phyloP scores from a whole-genome alignment of 176 grass and related monocot species.

The Themeda triandra region DNA sequence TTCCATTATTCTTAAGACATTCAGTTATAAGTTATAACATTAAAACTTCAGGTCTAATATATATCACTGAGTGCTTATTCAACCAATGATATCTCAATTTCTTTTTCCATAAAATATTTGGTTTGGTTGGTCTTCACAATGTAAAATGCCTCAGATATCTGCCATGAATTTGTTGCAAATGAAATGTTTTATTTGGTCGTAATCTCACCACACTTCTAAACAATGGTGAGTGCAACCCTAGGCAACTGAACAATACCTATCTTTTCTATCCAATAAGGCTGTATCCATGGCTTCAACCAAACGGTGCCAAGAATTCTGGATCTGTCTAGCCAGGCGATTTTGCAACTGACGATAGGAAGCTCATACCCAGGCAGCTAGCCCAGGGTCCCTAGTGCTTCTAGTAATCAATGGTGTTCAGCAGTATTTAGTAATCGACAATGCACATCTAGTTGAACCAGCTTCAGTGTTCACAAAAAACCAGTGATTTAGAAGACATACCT shows the following conservation, averaged over 20 bases:
- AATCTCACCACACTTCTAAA: neutral
- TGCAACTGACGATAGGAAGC: neutral
- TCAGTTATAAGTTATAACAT: neutral
- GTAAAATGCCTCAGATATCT: neutral
- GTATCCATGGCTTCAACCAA: neutral
- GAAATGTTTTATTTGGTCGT: neutral
- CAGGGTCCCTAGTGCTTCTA: neutral
- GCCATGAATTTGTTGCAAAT: neutral
- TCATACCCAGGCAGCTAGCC: neutral
- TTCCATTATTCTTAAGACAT: neutral
- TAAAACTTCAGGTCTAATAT: neutral
- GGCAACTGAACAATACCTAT: neutral
- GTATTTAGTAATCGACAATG: neutral
- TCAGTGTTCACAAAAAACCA: conserved; percentile 6
- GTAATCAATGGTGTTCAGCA: neutral
- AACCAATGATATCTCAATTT: neutral
- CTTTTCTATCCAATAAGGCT: neutral
- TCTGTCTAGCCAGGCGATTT: neutral
- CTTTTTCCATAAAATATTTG: neutral
- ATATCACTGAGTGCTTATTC: neutral
- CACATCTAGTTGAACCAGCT: neutral
- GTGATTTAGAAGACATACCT: conserved; percentile 42
- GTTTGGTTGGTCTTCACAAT: neutral
- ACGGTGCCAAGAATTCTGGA: neutral
- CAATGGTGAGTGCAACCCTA: neutral